Base-by-base conservation (phyloP, 2,329 filamentous ascomycete genomes). In the Microthyrium microscopicum region DNA sequence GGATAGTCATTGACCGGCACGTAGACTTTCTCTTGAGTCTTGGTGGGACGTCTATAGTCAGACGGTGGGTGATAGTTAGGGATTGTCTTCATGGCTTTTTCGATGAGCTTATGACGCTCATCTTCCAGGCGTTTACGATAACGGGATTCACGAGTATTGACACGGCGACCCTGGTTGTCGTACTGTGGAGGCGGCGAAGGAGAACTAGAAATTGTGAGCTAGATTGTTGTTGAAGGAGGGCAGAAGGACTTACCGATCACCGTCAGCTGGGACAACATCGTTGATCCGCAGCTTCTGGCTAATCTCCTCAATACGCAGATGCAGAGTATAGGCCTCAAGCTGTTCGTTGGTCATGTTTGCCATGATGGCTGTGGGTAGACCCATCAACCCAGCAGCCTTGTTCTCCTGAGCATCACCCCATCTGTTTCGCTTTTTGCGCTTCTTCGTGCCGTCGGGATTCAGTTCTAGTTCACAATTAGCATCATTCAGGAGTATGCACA, bases 1-100 rank as follows among this genome's bases (percentile, higher is more conserved):
- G 89, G 89, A 60, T 98, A 98, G 62, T 98, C 89, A 73, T 98
- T 98, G 66, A 98, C 89, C 57, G 89, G 89, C 59, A 98, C 89
- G 58, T 98, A 98, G 79, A 98, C 91, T 70, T 98, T 98, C 70
- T 98, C 89, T 64, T 98, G 89, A 55, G 89, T 98, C 79, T 98
- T 98, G 57, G 87, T 95, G 41, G 89, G 89, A 51, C 89, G 82
- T 58, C 89, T 83, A 60, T 98, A 98, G 58, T 98, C 89, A 69
- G 87, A 82, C 39, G 89, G 89, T 50, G 89, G 89, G 56, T 95
- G 84, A 58, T 98, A 98, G 73, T 94, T 94, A 64, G 89, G 87
- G 58, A 98, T 95, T 52, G 82, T 84, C 68, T 95, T 95, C 82
- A 95, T 93, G 49, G 89, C 89, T 68, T 91, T 94, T 55, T 98